Evolutionary conservation across 2,329 filamentous ascomycete species (phyloP).

Genomic region (Ophiostoma australiae): DNA sequence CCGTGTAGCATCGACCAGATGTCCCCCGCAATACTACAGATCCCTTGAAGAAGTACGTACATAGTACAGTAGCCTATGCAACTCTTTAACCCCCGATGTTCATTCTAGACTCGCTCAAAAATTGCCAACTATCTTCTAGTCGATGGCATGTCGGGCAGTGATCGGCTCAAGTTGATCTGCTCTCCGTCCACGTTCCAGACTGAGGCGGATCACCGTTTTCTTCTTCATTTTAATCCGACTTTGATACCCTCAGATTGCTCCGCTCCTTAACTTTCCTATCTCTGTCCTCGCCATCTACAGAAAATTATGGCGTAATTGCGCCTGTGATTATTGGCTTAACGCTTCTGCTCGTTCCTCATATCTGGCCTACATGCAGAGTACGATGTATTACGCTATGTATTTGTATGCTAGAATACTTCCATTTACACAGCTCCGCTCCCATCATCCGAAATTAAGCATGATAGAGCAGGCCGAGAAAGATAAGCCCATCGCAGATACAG

Average conservation of each 20-base stretch:
- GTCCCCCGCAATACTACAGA: background rate
- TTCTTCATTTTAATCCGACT: background rate
- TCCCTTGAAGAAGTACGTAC: background rate
- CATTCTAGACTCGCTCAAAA: background rate
- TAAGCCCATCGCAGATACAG: background rate
- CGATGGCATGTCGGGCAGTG: background rate
- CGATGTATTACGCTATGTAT: too few species aligned
- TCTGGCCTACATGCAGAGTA: background rate
- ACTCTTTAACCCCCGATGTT: background rate
- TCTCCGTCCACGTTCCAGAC: background rate
- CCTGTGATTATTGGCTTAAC: background rate
- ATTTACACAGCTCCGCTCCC: background rate
- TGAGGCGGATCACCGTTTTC: background rate
- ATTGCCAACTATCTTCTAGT: background rate
- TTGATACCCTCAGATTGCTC: background rate
- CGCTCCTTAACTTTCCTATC: background rate
- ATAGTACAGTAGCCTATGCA: too few species aligned
- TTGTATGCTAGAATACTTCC: background rate
- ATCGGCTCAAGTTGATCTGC: background rate
- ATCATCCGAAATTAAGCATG: constrained; percentile 7
- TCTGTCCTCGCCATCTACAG: background rate
- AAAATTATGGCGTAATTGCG: background rate
- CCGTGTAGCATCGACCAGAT: background rate
- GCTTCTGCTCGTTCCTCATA: background rate
- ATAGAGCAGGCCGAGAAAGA: background rate